Evolutionary conservation across 768 basidiomycete species (phyloP), one percentile per base, ranked within the genome.

Genomic region (Boletus sp.): DNA sequence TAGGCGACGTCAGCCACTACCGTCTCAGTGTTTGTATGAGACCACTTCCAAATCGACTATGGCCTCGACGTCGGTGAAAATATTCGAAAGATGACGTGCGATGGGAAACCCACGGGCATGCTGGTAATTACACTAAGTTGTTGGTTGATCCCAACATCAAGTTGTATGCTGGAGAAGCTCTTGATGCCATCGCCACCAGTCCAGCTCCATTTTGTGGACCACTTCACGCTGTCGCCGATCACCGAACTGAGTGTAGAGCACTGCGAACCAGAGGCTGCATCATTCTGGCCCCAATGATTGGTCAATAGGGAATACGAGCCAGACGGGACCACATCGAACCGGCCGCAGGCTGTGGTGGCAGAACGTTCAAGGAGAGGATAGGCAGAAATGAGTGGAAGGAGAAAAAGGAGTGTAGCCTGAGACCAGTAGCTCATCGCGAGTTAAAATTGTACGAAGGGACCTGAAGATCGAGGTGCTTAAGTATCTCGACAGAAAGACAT

Each of bases 1-100:
- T 78, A 88, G 7, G 85, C 83, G 29, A 85, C 76, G 54, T 87
- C 77, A 0, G 81, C 78, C 28, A 83, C 79, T 55, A 83, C 69
- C 1, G 66, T 67, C 5, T 73, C 78, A 5, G 74, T 71, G 11
- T 67, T 68, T 14, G 62, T 62, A 56, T 83, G 81, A 6, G 76
- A 76, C 86, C 86, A 87, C 1, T 67, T 53, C 86, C 86, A 88
- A 0, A 65, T 71, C 33, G 81, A 61, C 86, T 85, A 50, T 5
- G 47, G 30, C 12, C 36, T 37, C 32, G 24, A 47, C 7, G 24
- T 54, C 33, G 55, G 45, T 49, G 37, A 12, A 15, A 11, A 24
- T 29, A 30, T 20, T 15, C 17, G 12, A 46, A 42, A 28, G 20
- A 14, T 2, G 20, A 49, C 0, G 2, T 17, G 33, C 4, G 4